These are phyloP conservation scores for Mortierella alpina DNA, from an alignment of 192 early-diverging fungal genomes.

Conservation along the genomic window DNA sequence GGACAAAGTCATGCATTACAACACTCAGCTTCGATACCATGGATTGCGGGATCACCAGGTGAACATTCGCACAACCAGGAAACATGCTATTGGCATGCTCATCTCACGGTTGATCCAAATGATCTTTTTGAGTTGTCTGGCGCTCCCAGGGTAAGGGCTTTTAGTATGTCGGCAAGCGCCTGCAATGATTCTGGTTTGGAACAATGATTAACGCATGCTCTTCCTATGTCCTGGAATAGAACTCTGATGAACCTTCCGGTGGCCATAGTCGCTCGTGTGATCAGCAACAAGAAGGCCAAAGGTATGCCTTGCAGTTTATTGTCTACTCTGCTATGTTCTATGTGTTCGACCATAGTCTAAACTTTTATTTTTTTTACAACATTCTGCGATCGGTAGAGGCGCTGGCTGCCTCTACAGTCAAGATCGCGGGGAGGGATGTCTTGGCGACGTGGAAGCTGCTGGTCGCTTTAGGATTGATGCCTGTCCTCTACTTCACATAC, in stretches of 20 bases:
- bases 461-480: conserved; percentile 79
- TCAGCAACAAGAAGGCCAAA: conserved; percentile 66
- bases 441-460: conserved; percentile 96
- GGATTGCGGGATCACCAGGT: conserved; percentile 98
- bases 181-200: not conserved
- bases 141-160: conserved; percentile 82
- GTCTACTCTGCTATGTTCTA: too few species aligned
- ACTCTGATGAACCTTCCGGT: conserved; percentile 67
- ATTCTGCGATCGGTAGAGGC: conserved; percentile 64
- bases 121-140: conserved; percentile 76
- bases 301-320: conserved; percentile 28
- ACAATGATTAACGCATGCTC: not conserved
- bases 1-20: conserved; percentile 84
- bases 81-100: conserved; percentile 75
- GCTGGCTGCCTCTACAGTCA: conserved; percentile 88
- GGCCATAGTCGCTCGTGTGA: conserved; percentile 63
- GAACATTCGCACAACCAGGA: conserved; percentile 78
- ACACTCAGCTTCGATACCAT: conserved; percentile 89
- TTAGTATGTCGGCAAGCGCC: too few species aligned
- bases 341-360: too few species aligned
- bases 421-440: conserved; percentile 95
- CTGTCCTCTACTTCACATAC: conserved; percentile 78
- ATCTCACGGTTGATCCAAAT: conserved; percentile 77
- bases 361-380: too few species aligned
- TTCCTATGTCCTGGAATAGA: conserved; percentile 23